Conservation (phyloP, 768 basidiomycete species). For the Tricholoma saponaceum region DNA sequence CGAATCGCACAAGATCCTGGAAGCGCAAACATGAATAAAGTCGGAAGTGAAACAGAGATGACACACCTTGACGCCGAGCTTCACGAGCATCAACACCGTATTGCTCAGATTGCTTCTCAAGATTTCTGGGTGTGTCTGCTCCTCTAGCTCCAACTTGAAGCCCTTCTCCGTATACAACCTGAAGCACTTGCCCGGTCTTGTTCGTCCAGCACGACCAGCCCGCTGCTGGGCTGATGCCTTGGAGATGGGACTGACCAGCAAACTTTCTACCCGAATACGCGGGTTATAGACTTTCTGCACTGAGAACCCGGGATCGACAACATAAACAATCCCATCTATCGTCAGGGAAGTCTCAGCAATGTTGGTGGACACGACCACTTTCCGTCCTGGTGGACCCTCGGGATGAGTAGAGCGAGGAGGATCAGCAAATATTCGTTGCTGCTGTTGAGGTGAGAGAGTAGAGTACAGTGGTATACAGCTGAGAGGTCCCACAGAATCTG, state of each 20-base stretch:
- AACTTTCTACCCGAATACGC: conserved; percentile 89
- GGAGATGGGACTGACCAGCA: conserved; percentile 92
- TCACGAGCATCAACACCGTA: conserved; percentile 89
- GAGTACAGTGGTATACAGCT: conserved; percentile 93
- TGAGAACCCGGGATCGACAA: conserved; percentile 95
- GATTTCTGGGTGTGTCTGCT: conserved; percentile 97
- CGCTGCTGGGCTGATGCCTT: conserved; percentile 96
- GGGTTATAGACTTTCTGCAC: conserved; percentile 99
- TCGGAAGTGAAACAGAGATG: conserved; percentile 1
- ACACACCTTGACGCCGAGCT: conserved; percentile 82
- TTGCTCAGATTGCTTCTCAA: conserved; percentile 90
- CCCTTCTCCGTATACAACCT: conserved; percentile 95
- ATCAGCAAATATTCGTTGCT: conserved; percentile 97
- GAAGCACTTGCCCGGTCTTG: conserved; percentile 96
- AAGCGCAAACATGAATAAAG: conserved; percentile 2
- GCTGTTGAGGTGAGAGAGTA: conserved; percentile 88
- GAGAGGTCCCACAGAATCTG: conserved; percentile 78
- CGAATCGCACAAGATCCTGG: conserved; percentile 81
- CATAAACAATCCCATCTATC: conserved; percentile 99
- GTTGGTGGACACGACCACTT: conserved; percentile 94
- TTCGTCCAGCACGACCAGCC: conserved; percentile 94
- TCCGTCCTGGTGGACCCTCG: conserved; percentile 82
- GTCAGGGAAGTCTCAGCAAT: conserved; percentile 97
- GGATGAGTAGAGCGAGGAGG: conserved; percentile 63
- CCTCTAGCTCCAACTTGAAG: conserved; percentile 92